phyloP scores from a whole-genome alignment of 768 basidiomycete genomes.

The Pleurotus pulmonarius region DNA sequence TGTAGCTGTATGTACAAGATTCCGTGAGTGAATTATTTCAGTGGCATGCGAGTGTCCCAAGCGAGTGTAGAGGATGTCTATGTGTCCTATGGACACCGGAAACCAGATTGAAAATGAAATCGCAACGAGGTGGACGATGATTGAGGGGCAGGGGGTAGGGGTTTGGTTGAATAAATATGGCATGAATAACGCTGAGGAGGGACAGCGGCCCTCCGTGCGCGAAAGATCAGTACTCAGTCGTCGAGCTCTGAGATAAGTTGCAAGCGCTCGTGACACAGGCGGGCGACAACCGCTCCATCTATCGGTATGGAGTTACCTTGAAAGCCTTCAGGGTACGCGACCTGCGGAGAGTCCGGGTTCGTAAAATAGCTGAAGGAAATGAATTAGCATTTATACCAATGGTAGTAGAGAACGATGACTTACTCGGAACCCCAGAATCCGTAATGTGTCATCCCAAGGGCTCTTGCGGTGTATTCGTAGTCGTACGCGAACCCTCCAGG shows the following conservation, averaged over 20 bases:
- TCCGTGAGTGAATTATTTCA: not conserved
- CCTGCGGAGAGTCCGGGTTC: constrained; percentile 62
- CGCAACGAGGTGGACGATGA: not conserved
- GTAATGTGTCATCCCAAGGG: constrained; percentile 79
- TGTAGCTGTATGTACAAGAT: not conserved
- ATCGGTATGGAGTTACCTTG: constrained; percentile 84
- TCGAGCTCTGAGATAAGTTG: constrained; percentile 57
- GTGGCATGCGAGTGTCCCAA: not conserved
- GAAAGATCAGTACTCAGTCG: constrained; percentile 33
- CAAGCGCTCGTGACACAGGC: constrained; percentile 54
- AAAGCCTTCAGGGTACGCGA: constrained; percentile 84
- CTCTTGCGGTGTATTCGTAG: constrained; percentile 78
- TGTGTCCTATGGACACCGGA: too few species aligned
- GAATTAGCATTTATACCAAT: not conserved
- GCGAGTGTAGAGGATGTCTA: too few species aligned
- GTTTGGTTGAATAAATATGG: not conserved
- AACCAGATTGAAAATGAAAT: too few species aligned
- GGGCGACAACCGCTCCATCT: constrained; percentile 65
- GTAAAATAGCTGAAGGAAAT: constrained; percentile 57
- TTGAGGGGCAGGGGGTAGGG: not conserved
- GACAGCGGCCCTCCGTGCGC: not conserved
- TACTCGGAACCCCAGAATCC: constrained; percentile 81
- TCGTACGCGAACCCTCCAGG: constrained; percentile 82
- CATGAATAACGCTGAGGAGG: not conserved
- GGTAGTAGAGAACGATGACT: constrained; percentile 13